Percentiles rank a stretch among this genome's conserved stretches.
These are phyloP conservation scores for Boletus rubroflammeus DNA, from an alignment of 768 basidiomycete species.

Conservation along the genomic window DNA sequence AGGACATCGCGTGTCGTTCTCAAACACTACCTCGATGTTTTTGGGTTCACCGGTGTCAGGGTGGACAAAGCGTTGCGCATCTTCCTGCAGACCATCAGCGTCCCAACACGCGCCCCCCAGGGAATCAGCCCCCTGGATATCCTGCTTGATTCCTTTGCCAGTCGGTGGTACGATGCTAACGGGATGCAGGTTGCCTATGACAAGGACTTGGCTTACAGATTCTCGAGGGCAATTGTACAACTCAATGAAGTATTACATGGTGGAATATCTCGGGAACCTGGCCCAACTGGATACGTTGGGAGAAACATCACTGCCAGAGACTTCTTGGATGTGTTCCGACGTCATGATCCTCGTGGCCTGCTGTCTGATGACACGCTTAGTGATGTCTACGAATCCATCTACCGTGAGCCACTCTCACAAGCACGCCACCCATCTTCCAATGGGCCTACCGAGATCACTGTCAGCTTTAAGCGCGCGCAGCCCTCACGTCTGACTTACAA, in stretches of 20 bases:
- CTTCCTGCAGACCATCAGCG: conserved; percentile 79
- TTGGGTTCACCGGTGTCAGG: conserved; percentile 78
- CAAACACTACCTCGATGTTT: conserved; percentile 81
- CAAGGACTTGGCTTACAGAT: conserved; percentile 71
- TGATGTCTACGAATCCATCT: conserved; percentile 76
- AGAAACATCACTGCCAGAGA: conserved; percentile 68
- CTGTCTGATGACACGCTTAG: conserved; percentile 74
- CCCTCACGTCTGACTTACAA: conserved; percentile 83
- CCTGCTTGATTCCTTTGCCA: conserved; percentile 79
- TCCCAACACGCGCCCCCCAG: conserved; percentile 44
- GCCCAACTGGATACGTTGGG: conserved; percentile 49
- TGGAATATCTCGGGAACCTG: conserved; percentile 59
- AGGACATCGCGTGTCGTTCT: conserved; percentile 72
- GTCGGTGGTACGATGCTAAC: conserved; percentile 90
- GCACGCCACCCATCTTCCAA: conserved; percentile 48
- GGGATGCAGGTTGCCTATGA: conserved; percentile 72
- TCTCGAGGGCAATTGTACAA: conserved; percentile 79
- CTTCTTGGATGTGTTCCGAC: conserved; percentile 81
- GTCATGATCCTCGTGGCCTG: conserved; percentile 65
- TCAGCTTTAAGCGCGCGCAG: conserved; percentile 70
- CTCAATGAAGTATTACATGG: conserved; percentile 87
- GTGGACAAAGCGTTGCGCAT: conserved; percentile 87
- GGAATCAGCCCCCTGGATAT: conserved; percentile 41
- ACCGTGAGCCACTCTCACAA: conserved; percentile 67
- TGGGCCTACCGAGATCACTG: conserved; percentile 46